A percentile compares a stretch with the other conserved stretches of the same genome.
phyloP scores from a whole-genome alignment of 73 alveolate genomes.

The Uronychia binucleata region DNA sequence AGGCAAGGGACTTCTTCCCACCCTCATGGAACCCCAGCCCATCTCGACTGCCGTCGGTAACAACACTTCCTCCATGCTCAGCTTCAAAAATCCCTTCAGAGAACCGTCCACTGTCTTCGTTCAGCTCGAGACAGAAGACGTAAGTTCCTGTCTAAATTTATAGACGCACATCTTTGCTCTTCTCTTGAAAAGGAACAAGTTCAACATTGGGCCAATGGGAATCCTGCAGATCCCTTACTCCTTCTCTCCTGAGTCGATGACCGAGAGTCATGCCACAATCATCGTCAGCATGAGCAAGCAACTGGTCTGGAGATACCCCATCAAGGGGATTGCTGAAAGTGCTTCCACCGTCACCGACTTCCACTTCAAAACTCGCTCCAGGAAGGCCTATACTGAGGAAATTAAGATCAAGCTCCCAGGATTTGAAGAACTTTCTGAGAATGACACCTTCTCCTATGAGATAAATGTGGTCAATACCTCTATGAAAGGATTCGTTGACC shows the following conservation, averaged over 20 bases:
- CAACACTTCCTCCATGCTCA: conserved; percentile 92
- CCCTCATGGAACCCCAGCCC: conserved; percentile 93
- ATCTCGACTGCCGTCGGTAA: conserved; percentile 95
- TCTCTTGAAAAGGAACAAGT: conserved; percentile 86
- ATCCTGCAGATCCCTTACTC: conserved; percentile 92
- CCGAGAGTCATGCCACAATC: conserved; percentile 88
- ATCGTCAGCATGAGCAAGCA: conserved; percentile 93
- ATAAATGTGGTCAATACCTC: conserved; percentile 79
- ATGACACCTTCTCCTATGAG: conserved; percentile 83
- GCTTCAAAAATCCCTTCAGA: conserved; percentile 97
- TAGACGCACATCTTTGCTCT: conserved; percentile 78
- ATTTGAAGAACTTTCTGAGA: conserved; percentile 53
- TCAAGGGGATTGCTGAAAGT: conserved; percentile 96
- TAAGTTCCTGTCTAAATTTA: not conserved
- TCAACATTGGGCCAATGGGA: conserved; percentile 88
- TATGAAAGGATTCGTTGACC: conserved; percentile 83
- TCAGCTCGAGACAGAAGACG: conserved; percentile 82
- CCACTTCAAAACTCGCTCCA: conserved; percentile 89
- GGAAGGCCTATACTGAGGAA: conserved; percentile 81
- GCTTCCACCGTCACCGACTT: conserved; percentile 90
- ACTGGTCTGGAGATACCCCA: conserved; percentile 95
- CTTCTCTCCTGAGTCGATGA: conserved; percentile 92
- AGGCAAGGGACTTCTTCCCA: conserved; percentile 98
- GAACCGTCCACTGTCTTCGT: conserved; percentile 83
- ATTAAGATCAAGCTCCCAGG: conserved; percentile 78